Evolutionary conservation across 2,329 filamentous ascomycete species (phyloP).

Genomic region (Beauveria sp.): DNA sequence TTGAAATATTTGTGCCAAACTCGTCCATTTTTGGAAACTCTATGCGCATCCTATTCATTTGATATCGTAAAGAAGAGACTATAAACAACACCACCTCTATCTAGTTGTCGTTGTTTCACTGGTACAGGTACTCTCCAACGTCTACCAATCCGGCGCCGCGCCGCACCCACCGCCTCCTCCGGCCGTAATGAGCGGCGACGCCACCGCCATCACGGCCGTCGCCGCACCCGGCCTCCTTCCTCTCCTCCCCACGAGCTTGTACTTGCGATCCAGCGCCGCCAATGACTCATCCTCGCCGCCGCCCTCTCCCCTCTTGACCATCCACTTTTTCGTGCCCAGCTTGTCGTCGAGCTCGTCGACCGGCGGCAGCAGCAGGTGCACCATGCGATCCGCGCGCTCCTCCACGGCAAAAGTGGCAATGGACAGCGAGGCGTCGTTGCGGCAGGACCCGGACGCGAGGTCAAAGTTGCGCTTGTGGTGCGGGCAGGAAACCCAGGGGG

Average conservation of each 20-base stretch:
- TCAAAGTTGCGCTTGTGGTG: slow-evolving; percentile 88
- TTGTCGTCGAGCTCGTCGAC: slow-evolving; percentile 72
- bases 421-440: slow-evolving; percentile 65
- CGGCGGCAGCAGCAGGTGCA: slow-evolving; percentile 75
- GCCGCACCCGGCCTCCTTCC: slow-evolving; percentile 34
- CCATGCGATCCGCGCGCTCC: slow-evolving; percentile 62
- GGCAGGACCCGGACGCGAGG: slow-evolving; percentile 63
- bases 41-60: no score
- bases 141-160: slow-evolving; percentile 39
- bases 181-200: slow-evolving; percentile 25
- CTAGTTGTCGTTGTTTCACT: not conserved
- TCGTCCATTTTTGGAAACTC: no score
- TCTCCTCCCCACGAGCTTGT: slow-evolving; percentile 35
- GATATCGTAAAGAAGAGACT: no score
- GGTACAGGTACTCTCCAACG: not conserved
- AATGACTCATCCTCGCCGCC: slow-evolving; percentile 26
- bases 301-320: slow-evolving; percentile 63
- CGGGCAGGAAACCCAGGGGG: slow-evolving; percentile 79
- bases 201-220: slow-evolving; percentile 29
- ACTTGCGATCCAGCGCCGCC: slow-evolving; percentile 39
- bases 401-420: slow-evolving; percentile 79
- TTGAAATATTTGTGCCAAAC: no score
- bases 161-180: slow-evolving; percentile 23
- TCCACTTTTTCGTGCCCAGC: slow-evolving; percentile 72
- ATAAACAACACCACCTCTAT: no score